phyloP scores from a whole-genome alignment of 2,329 filamentous ascomycete genomes.

The Lasiodiplodia hormozganensis region DNA sequence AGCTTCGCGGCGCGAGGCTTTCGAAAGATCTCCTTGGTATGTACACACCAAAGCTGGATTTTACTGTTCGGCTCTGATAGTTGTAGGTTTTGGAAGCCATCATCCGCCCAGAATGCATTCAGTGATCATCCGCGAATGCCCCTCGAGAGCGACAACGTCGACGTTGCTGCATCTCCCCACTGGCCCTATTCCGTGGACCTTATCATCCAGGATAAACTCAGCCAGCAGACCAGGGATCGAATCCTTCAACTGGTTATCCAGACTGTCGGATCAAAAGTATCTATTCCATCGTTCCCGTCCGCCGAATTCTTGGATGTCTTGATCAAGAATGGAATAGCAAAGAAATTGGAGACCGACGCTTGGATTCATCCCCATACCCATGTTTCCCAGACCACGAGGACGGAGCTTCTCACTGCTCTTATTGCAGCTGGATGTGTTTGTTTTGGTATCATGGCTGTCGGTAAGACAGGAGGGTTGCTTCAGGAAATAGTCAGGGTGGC shows the following conservation, averaged over 20 bases:
- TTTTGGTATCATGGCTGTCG: constrained; percentile 42
- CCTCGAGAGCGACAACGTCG: constrained; percentile 38
- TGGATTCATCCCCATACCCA: constrained; percentile 45
- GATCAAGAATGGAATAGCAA: constrained; percentile 42
- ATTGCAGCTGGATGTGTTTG: constrained; percentile 43
- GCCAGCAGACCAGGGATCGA: constrained; percentile 36
- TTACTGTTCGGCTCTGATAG: no score
- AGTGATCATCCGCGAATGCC: constrained; percentile 39
- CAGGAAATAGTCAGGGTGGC: constrained; percentile 42
- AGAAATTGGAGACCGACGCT: constrained; percentile 42
- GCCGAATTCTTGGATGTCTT: constrained; percentile 40
- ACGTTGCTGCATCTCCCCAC: constrained; percentile 41
- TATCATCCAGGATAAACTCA: constrained; percentile 36
- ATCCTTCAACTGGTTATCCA: constrained; percentile 42
- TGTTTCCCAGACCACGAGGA: constrained; percentile 34
- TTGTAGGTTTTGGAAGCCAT: constrained; percentile 39
- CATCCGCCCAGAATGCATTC: constrained; percentile 40
- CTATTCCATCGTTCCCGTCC: constrained; percentile 42
- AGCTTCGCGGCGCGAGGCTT: not conserved
- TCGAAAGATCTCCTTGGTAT: constrained; percentile 15
- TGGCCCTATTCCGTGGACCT: constrained; percentile 37
- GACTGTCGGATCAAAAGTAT: constrained; percentile 38
- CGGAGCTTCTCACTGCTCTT: constrained; percentile 39
- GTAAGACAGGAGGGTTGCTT: constrained; percentile 39
- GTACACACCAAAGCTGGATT: not conserved